phyloP scores from a whole-genome alignment of 441 rosid species.

The Populus hybrid region DNA sequence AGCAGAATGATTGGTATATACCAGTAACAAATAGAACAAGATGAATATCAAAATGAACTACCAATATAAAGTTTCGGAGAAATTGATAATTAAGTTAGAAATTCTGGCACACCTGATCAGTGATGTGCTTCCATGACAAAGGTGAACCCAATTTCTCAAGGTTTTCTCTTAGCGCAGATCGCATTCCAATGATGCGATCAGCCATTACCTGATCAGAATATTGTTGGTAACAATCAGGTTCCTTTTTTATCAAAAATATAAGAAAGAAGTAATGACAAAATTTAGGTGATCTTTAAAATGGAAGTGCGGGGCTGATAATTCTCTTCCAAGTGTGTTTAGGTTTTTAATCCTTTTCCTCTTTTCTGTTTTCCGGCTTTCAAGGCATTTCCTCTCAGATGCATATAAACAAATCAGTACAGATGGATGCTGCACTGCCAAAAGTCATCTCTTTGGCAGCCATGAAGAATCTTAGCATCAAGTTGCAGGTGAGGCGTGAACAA shows the following conservation, averaged over 20 bases:
- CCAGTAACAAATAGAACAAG: neutral
- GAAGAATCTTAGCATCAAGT: neutral
- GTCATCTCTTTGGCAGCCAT: neutral
- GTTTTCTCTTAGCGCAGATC: constrained; percentile 65
- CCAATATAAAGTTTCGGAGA: neutral
- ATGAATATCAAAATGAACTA: neutral
- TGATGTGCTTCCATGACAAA: constrained; percentile 82
- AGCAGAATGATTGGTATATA: constrained; percentile 3
- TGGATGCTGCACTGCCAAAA: neutral
- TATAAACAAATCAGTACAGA: neutral
- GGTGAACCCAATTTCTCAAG: constrained; percentile 81
- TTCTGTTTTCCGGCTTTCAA: neutral
- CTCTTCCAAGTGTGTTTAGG: neutral
- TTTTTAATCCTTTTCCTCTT: neutral
- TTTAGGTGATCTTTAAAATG: neutral
- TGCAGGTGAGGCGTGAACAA: neutral
- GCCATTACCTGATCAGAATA: constrained; percentile 68
- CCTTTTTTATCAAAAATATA: neutral
- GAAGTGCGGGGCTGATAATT: neutral
- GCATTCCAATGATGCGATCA: constrained; percentile 88
- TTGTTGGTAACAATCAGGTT: constrained; percentile 13
- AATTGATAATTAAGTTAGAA: neutral
- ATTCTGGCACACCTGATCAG: constrained; percentile 61
- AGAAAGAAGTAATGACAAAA: neutral
- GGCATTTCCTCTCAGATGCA: neutral